A percentile compares a stretch with the other conserved stretches of the same genome.
Conservation (phyloP, 306 rosid genomes). For the Trifolium pratense region DNA sequence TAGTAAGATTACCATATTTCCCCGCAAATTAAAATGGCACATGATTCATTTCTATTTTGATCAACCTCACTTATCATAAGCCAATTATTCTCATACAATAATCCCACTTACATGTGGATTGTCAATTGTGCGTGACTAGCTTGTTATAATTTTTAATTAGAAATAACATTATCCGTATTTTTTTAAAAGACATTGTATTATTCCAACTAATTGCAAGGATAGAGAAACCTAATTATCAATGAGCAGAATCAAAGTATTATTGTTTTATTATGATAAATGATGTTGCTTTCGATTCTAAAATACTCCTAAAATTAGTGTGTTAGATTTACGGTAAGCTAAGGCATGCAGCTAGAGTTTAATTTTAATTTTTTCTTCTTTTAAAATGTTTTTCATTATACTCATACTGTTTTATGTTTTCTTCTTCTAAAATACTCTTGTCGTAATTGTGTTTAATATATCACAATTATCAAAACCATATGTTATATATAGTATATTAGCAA, state of each 20-base stretch:
- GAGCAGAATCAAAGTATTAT: neutral
- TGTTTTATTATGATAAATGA: neutral
- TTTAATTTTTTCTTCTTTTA: neutral
- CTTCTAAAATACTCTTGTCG: neutral
- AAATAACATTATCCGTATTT: neutral
- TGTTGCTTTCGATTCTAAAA: neutral
- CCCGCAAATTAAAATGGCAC: neutral
- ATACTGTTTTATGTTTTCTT: neutral
- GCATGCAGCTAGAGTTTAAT: neutral
- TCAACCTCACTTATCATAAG: neutral
- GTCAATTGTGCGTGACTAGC: neutral
- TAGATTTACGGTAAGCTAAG: neutral
- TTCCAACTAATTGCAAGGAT: neutral
- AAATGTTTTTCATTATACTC: neutral
- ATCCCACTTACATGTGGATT: neutral
- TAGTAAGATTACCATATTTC: neutral
- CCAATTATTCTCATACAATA: neutral
- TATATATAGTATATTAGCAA: neutral
- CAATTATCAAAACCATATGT: neutral
- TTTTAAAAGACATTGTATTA: neutral
- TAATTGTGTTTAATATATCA: neutral
- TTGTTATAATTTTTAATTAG: too few species aligned
- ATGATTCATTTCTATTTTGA: neutral
- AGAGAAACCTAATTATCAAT: neutral
- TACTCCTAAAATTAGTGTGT: neutral